Percentiles rank a stretch among this genome's conserved stretches.
These are phyloP conservation scores for Russula sp. DNA, from an alignment of 768 basidiomycete genomes.

Conservation along the genomic window DNA sequence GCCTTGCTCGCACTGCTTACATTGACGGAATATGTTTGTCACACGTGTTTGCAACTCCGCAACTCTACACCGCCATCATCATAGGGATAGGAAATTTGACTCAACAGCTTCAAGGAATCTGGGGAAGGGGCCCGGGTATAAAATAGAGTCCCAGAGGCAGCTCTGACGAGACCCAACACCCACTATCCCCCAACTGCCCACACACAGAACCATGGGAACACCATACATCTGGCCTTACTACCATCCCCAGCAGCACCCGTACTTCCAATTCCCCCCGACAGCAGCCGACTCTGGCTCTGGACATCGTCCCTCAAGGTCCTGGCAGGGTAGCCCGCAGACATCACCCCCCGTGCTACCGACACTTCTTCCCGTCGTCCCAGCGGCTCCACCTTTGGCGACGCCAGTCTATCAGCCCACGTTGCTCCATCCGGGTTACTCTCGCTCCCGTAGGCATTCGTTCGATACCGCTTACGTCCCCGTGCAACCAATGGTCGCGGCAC, in stretches of 20 bases:
- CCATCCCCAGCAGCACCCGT: slow-evolving; percentile 13
- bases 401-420: slow-evolving; percentile 2
- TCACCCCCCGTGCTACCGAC: slow-evolving; percentile 14
- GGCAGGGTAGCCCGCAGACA: slow-evolving; percentile 10
- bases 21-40: not conserved
- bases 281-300: not conserved
- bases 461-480: slow-evolving; percentile 10
- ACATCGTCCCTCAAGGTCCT: slow-evolving; percentile 10
- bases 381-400: not conserved
- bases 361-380: not conserved
- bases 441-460: slow-evolving; percentile 17
- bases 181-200: not conserved
- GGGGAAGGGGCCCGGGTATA: not conserved
- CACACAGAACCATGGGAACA: slow-evolving; percentile 1
- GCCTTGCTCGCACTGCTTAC: slow-evolving; percentile 7
- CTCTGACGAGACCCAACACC: not conserved
- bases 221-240: slow-evolving; percentile 17
- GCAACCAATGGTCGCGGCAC: not conserved
- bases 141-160: not conserved
- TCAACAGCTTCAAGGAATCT: not conserved
- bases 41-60: slow-evolving; percentile 10
- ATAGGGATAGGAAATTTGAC: not conserved
- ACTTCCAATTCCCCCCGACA: slow-evolving; percentile 14
- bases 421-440: slow-evolving; percentile 10
- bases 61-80: not conserved